Percentiles rank a stretch among this genome's conserved stretches.
Conservation (phyloP, 352 stramenopile species). For the Phytopythium sindhum region DNA sequence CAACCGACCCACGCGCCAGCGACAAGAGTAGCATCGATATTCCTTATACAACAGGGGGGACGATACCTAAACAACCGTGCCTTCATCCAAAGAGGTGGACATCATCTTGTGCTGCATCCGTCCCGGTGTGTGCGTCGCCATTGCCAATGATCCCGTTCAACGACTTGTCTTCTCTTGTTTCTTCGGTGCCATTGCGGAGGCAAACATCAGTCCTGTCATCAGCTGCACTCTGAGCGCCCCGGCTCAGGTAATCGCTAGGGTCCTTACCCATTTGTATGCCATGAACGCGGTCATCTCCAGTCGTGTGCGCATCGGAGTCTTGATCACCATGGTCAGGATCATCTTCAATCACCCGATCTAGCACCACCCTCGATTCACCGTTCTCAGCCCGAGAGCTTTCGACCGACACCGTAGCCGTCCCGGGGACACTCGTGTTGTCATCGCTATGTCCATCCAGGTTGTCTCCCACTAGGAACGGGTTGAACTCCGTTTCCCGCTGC, state of each 20-base stretch:
- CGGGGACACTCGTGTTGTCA: no score
- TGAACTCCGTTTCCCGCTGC: slow-evolving; percentile 47
- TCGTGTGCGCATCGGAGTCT: background rate
- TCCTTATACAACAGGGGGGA: background rate
- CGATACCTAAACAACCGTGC: background rate
- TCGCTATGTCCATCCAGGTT: background rate
- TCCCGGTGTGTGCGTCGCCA: background rate
- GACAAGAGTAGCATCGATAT: background rate
- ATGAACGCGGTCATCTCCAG: background rate
- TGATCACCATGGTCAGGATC: background rate
- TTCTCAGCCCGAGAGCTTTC: background rate
- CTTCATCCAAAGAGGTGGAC: slow-evolving; percentile 1
- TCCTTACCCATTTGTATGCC: background rate
- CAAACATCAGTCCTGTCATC: background rate
- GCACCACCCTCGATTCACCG: background rate
- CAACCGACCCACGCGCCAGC: background rate
- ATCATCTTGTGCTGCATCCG: background rate
- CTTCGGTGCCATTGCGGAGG: background rate
- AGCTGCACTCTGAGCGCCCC: background rate
- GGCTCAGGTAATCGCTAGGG: background rate
- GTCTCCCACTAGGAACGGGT: slow-evolving; percentile 30
- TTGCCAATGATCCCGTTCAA: background rate
- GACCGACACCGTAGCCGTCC: background rate
- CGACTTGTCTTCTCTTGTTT: background rate
- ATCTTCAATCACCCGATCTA: background rate